phyloP scores from a whole-genome alignment of 2,329 filamentous ascomycete genomes.

The Aureobasidium lini region DNA sequence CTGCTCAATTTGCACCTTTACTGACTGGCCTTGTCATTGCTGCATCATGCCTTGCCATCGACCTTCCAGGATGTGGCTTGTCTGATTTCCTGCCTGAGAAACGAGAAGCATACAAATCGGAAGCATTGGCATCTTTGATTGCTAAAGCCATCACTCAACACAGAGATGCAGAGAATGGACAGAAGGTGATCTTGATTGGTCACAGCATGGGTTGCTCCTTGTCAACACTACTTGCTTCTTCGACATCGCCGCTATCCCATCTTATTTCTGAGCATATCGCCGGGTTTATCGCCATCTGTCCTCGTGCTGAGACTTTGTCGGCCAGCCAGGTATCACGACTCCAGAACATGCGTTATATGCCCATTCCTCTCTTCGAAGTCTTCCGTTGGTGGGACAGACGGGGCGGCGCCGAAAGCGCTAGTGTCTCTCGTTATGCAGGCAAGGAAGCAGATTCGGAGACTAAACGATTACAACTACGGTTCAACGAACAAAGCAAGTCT shows the following conservation, averaged over 20 bases:
- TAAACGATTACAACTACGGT: constrained; percentile 60
- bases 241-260: constrained; percentile 45
- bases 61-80: constrained; percentile 81
- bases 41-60: constrained; percentile 78
- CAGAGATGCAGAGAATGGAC: constrained; percentile 53
- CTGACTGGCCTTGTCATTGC: constrained; percentile 74
- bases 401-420: constrained; percentile 69
- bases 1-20: constrained; percentile 78
- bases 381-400: constrained; percentile 71
- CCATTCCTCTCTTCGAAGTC: constrained; percentile 64
- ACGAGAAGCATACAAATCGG: constrained; percentile 73
- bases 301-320: constrained; percentile 52
- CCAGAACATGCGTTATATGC: constrained; percentile 58
- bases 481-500: constrained; percentile 77
- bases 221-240: constrained; percentile 61
- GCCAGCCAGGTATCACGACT: constrained; percentile 36
- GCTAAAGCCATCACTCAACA: constrained; percentile 67
- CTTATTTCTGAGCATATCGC: constrained; percentile 57
- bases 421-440: constrained; percentile 72
- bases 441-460: constrained; percentile 57
- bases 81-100: constrained; percentile 64
- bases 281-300: constrained; percentile 76
- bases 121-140: constrained; percentile 68
- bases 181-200: constrained; percentile 71
- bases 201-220: constrained; percentile 88